Conservation (phyloP, 169 alveolate genomes). For the Cryptosporidium tyzzeri region DNA sequence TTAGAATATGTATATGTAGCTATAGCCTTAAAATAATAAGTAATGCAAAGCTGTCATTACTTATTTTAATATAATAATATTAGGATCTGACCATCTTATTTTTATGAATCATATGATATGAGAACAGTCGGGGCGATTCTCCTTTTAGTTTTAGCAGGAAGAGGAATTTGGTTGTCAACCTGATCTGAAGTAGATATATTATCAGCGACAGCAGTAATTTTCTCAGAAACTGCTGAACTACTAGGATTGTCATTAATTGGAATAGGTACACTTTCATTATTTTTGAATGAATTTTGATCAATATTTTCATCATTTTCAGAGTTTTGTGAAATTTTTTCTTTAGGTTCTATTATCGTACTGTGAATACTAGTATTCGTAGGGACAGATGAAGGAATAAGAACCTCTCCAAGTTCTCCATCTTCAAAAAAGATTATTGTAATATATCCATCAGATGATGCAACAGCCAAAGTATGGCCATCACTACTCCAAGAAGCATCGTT, state of each 20-base stretch:
- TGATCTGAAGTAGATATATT: background rate
- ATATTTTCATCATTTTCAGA: background rate
- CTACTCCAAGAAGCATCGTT: conserved; percentile 94
- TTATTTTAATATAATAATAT: background rate
- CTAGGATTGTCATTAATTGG: background rate
- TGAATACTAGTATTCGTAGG: background rate
- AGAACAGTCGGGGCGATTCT: conserved; percentile 69
- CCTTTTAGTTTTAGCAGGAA: conserved; percentile 18
- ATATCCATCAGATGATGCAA: conserved; percentile 93
- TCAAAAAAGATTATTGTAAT: conserved; percentile 88
- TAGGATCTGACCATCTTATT: background rate
- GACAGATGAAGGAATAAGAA: conserved; percentile 32
- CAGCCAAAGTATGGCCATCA: conserved; percentile 90
- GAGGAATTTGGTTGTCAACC: background rate
- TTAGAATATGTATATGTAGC: background rate
- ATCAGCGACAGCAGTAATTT: background rate
- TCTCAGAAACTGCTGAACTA: background rate
- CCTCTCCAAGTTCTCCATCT: conserved; percentile 87
- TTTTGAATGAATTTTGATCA: background rate
- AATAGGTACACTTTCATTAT: background rate
- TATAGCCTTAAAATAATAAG: background rate
- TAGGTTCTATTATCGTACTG: background rate
- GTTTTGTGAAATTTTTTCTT: background rate
- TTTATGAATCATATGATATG: conserved; percentile 21
- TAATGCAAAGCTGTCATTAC: background rate